Conservation (phyloP, 768 basidiomycete genomes). For the Clitopilus hobsonii region DNA sequence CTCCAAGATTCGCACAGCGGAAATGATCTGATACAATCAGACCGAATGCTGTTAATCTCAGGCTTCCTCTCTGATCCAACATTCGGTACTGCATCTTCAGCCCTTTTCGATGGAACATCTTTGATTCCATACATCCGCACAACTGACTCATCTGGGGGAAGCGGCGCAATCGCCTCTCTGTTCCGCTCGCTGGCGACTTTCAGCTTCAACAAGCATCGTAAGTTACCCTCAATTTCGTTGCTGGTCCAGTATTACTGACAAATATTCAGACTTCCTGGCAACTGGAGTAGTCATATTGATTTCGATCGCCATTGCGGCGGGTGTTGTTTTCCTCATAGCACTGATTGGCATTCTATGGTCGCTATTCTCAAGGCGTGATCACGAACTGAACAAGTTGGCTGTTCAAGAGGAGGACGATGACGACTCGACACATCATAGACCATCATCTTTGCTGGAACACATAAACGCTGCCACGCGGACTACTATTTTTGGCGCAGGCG, state of each 20-base stretch:
- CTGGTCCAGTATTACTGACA: conserved; percentile 9
- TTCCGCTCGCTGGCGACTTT: conserved; percentile 82
- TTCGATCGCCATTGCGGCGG: conserved; percentile 94
- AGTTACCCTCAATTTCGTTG: conserved; percentile 24
- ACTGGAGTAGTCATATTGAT: conserved; percentile 93
- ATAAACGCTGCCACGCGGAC: conserved; percentile 87
- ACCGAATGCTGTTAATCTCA: conserved; percentile 89
- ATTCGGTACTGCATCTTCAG: conserved; percentile 78
- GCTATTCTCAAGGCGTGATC: conserved; percentile 77
- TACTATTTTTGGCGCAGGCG: conserved; percentile 64
- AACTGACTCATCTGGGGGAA: conserved; percentile 53
- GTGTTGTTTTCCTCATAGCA: conserved; percentile 84
- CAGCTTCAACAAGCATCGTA: conserved; percentile 68
- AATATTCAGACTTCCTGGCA: conserved; percentile 73
- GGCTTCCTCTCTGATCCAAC: conserved; percentile 66
- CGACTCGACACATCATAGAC: conserved; percentile 71
- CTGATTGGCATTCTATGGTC: conserved; percentile 87
- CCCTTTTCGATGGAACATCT: conserved; percentile 79
- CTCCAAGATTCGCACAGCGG: conserved; percentile 68
- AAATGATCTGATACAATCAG: conserved; percentile 69
- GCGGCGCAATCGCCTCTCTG: conserved; percentile 70
- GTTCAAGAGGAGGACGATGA: conserved; percentile 67
- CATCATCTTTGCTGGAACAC: conserved; percentile 84
- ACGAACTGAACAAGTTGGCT: conserved; percentile 62
- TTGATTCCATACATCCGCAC: conserved; percentile 83